phyloP scores from a whole-genome alignment of 257 asterid species.

The Gentiana straminea region DNA sequence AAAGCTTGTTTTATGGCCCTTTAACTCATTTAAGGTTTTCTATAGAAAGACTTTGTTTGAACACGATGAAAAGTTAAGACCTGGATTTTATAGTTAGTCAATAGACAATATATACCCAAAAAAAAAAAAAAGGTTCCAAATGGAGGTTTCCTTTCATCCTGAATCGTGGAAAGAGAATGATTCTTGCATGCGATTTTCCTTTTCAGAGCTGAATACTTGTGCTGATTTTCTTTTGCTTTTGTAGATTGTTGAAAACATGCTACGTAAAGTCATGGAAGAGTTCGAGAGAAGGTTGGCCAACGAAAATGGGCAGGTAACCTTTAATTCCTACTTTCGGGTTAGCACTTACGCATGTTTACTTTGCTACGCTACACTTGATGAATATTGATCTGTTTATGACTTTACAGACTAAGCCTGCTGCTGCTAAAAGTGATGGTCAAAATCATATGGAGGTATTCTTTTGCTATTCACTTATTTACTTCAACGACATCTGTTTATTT shows the following conservation, averaged over 20 bases:
- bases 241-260: constrained; percentile 73
- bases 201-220: no score
- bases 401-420: constrained; percentile 21
- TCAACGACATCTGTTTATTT: background rate
- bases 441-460: constrained; percentile 10
- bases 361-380: background rate
- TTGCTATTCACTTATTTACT: background rate
- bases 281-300: constrained; percentile 41
- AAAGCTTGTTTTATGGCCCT: background rate
- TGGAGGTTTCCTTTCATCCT: no score
- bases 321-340: constrained; percentile 1
- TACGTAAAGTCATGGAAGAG: constrained; percentile 67
- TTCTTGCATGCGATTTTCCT: background rate
- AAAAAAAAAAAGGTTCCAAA: background rate
- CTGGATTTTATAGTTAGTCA: no score
- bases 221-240: constrained; percentile 8
- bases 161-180: background rate
- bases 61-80: no score
- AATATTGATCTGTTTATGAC: constrained; percentile 2
- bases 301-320: constrained; percentile 43
- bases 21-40: no score
- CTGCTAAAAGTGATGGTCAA: constrained; percentile 13
- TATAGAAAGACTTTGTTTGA: no score
- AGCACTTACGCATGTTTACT: background rate
- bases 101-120: background rate